phyloP scores from a whole-genome alignment of 2,329 filamentous ascomycete genomes.

The Corynespora cassiicola region DNA sequence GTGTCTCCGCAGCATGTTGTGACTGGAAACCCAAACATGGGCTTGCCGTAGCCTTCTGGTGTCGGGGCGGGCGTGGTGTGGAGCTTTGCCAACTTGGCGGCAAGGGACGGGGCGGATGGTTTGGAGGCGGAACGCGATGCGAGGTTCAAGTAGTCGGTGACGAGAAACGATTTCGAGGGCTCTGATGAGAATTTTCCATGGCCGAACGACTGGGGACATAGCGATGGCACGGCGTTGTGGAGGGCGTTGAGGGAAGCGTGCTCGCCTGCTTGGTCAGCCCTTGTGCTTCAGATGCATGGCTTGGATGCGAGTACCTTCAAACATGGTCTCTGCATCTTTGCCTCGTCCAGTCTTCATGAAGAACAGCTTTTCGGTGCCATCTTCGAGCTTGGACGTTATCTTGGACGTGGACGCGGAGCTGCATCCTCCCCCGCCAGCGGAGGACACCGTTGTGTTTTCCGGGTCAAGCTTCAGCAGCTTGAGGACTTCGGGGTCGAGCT shows the following conservation, averaged over 20 bases:
- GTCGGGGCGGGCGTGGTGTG: slow-evolving; percentile 77
- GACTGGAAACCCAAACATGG: slow-evolving; percentile 83
- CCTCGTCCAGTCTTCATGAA: slow-evolving; percentile 77
- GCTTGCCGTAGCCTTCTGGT: slow-evolving; percentile 63
- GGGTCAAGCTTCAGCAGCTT: slow-evolving; percentile 66
- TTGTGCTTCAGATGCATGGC: background rate
- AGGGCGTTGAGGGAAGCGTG: slow-evolving; percentile 85
- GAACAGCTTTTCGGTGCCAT: slow-evolving; percentile 62
- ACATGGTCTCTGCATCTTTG: slow-evolving; percentile 69
- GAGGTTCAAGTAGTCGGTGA: slow-evolving; percentile 80
- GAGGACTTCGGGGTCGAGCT: slow-evolving; percentile 68
- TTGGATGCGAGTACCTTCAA: slow-evolving; percentile 58
- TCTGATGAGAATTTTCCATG: slow-evolving; percentile 65
- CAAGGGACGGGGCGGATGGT: slow-evolving; percentile 61
- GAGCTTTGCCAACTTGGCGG: slow-evolving; percentile 77
- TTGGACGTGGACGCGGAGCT: slow-evolving; percentile 69
- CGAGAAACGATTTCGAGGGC: slow-evolving; percentile 61
- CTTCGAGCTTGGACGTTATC: slow-evolving; percentile 52
- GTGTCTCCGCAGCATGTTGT: slow-evolving; percentile 88
- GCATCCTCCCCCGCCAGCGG: slow-evolving; percentile 72
- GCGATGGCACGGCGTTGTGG: slow-evolving; percentile 70
- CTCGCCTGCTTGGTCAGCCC: slow-evolving; percentile 68
- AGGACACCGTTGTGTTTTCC: slow-evolving; percentile 60
- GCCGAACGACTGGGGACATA: slow-evolving; percentile 79
- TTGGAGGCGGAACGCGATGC: slow-evolving; percentile 30